Evolutionary conservation across 192 early-diverging fungal species (phyloP).

Genomic region (Linnemannia exigua): DNA sequence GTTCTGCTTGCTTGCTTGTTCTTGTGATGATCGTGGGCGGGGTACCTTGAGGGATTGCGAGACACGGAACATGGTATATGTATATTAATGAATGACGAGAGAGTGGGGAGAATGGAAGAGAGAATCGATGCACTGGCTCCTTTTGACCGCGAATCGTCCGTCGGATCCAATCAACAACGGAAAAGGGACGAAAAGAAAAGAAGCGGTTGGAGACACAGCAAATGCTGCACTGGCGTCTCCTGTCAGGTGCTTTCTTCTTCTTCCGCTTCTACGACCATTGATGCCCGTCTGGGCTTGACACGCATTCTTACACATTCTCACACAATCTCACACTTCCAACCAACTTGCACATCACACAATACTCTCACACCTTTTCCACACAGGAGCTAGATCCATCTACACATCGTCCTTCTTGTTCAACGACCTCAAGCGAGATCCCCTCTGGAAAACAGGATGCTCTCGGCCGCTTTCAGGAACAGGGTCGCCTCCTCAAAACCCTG

Average conservation of each 20-base stretch:
- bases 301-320: neutral
- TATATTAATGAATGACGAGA: neutral
- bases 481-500: neutral
- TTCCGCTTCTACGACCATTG: no score
- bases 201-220: no score
- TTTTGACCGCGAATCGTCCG: neutral
- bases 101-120: conserved; percentile 4
- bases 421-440: neutral
- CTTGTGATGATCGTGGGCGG: no score
- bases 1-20: neutral
- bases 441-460: neutral
- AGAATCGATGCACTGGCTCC: neutral
- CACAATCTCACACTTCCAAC: neutral
- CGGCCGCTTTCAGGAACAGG: neutral
- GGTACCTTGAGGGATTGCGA: conserved; percentile 35
- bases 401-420: neutral
- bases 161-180: neutral
- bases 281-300: no score
- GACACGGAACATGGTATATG: conserved; percentile 42
- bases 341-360: neutral
- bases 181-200: no score
- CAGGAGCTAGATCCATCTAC: neutral
- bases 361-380: neutral
- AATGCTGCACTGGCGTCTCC: no score
- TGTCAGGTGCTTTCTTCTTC: no score